Conservation (phyloP, 257 asterid species). For the Rhazya stricta region DNA sequence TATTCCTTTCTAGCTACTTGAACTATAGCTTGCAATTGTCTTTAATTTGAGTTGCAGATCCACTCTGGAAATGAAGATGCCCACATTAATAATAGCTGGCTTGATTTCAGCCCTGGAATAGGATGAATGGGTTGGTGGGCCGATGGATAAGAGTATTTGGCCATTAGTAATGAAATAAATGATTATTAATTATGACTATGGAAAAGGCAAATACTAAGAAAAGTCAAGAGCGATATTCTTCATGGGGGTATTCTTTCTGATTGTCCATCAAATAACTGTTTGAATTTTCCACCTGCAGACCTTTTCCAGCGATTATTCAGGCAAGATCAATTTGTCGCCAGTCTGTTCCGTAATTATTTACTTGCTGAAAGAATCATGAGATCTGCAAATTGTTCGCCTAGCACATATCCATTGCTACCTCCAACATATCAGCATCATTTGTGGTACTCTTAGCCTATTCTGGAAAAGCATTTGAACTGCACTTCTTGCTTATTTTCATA, state of each 20-base stretch:
- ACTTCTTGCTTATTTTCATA: neutral
- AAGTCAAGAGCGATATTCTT: neutral
- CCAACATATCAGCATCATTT: conserved; percentile 97
- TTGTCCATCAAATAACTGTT: conserved; percentile 15
- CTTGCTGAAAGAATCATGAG: conserved; percentile 99
- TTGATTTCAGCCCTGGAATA: no score
- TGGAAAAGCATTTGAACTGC: no score
- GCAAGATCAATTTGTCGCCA: conserved; percentile 95
- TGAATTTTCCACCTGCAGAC: conserved; percentile 47
- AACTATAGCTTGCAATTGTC: no score
- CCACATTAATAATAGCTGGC: no score
- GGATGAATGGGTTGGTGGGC: no score
- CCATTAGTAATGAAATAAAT: no score
- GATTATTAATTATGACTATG: no score
- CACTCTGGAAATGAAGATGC: no score
- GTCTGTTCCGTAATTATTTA: conserved; percentile 84
- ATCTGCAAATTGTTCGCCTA: conserved; percentile 91
- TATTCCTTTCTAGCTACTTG: no score
- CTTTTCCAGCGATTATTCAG: conserved; percentile 93
- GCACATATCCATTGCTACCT: conserved; percentile 80
- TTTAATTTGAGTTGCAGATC: no score
- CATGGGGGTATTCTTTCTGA: conserved; percentile 10
- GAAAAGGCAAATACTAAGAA: neutral
- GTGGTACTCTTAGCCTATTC: conserved; percentile 45
- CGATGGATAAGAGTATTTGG: no score